Conservation (phyloP, 768 basidiomycete species). For the Serendipita sp. region DNA sequence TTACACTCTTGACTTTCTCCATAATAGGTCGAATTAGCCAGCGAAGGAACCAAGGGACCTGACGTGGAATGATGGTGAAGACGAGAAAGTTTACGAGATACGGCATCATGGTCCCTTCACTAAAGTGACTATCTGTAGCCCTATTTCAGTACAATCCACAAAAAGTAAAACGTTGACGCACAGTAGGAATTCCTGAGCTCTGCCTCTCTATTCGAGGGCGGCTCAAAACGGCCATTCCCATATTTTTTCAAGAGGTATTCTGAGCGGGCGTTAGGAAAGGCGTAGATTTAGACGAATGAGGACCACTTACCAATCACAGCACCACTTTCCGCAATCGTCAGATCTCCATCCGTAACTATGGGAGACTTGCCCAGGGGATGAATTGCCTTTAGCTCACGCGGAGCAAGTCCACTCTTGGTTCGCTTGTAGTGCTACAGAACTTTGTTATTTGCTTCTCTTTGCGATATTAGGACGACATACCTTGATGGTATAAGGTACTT, state of each 20-base stretch:
- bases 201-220: constrained; percentile 8
- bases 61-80: constrained; percentile 9
- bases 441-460: background rate
- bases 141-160: background rate
- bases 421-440: constrained; percentile 9
- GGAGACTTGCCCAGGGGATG: constrained; percentile 34
- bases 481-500: constrained; percentile 29
- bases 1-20: constrained; percentile 8
- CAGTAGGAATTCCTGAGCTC: constrained; percentile 8
- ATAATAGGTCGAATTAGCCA: constrained; percentile 13
- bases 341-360: constrained; percentile 30
- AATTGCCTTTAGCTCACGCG: constrained; percentile 21
- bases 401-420: constrained; percentile 10
- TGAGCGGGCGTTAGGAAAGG: constrained; percentile 10
- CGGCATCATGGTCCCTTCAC: constrained; percentile 16
- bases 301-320: constrained; percentile 27
- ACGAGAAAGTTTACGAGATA: constrained; percentile 8
- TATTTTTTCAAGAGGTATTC: constrained; percentile 31
- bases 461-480: constrained; percentile 15
- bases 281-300: background rate
- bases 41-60: constrained; percentile 12
- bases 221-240: constrained; percentile 16
- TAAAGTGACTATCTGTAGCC: constrained; percentile 13
- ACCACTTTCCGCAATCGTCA: constrained; percentile 29
- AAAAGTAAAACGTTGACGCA: constrained; percentile 12